These are phyloP conservation scores for Nakaseomyces uthaithaninus DNA, from an alignment of 1,139 yeast species.

Conservation along the genomic window DNA sequence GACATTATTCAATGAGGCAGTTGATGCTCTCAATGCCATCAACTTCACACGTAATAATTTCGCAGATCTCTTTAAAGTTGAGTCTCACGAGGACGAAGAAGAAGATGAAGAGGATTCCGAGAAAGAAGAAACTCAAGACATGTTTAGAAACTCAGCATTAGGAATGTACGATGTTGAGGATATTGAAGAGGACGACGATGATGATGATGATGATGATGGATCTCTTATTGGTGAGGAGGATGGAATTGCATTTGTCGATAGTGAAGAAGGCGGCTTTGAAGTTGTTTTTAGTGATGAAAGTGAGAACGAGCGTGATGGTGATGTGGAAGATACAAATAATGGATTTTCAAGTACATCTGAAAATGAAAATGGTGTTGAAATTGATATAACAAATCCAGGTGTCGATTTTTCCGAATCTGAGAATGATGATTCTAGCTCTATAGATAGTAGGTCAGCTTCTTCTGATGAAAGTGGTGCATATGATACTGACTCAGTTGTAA, in stretches of 20 bases:
- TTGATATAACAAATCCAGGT: conserved; percentile 5
- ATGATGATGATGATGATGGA: conserved; percentile 37
- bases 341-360: conserved; percentile 7
- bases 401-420: conserved; percentile 18
- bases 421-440: conserved; percentile 22
- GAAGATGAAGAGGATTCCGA: conserved; percentile 57
- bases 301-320: conserved; percentile 23
- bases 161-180: conserved; percentile 91
- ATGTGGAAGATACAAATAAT: conserved; percentile 13
- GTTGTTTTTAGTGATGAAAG: conserved; percentile 38
- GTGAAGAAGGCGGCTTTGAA: conserved; percentile 35
- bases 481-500: conserved; percentile 30
- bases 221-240: conserved; percentile 35
- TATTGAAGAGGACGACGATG: conserved; percentile 56
- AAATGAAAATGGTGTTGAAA: conserved; percentile 7
- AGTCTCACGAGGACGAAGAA: conserved; percentile 53
- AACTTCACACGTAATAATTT: conserved; percentile 55
- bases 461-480: conserved; percentile 24
- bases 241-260: conserved; percentile 35
- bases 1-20: conserved; percentile 47
- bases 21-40: conserved; percentile 54
- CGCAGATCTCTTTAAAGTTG: conserved; percentile 50
- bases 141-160: conserved; percentile 77
- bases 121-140: conserved; percentile 72
- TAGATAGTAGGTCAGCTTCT: conserved; percentile 8